Conservation (phyloP, 768 basidiomycete genomes). For the Mycena filopes region DNA sequence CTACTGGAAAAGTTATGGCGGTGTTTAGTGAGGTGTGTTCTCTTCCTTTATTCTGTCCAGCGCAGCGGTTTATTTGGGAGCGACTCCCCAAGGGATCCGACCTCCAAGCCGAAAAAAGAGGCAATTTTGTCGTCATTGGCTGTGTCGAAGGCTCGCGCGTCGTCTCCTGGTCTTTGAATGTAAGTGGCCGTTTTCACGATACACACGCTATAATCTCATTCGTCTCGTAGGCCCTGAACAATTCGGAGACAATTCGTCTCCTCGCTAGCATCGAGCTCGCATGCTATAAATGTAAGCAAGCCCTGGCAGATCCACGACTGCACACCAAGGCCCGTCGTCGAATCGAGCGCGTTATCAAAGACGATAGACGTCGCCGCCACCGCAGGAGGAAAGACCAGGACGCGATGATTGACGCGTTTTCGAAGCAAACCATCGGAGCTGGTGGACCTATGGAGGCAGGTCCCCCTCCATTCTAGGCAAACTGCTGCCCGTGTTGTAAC, state of each 20-base stretch:
- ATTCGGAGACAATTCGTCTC: constrained; percentile 83
- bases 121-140: constrained; percentile 87
- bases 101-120: constrained; percentile 86
- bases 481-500: constrained; percentile 19
- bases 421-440: constrained; percentile 58
- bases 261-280: constrained; percentile 88
- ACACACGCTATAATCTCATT: constrained; percentile 23
- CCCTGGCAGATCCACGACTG: constrained; percentile 71
- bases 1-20: constrained; percentile 74
- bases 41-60: background rate
- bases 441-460: constrained; percentile 41
- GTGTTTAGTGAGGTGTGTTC: constrained; percentile 74
- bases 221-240: constrained; percentile 76
- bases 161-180: constrained; percentile 88
- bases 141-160: constrained; percentile 77
- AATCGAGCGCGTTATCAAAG: constrained; percentile 85
- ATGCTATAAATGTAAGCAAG: constrained; percentile 80
- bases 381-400: constrained; percentile 87
- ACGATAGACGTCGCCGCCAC: constrained; percentile 84
- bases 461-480: constrained; percentile 33
- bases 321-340: constrained; percentile 74
- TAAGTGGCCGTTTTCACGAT: constrained; percentile 45
- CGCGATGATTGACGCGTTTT: constrained; percentile 82
- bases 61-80: background rate
- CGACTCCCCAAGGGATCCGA: constrained; percentile 62